These are phyloP conservation scores for Zygosaccharomyces pseudorouxii DNA, from an alignment of 805 yeast genomes.

Conservation along the genomic window DNA sequence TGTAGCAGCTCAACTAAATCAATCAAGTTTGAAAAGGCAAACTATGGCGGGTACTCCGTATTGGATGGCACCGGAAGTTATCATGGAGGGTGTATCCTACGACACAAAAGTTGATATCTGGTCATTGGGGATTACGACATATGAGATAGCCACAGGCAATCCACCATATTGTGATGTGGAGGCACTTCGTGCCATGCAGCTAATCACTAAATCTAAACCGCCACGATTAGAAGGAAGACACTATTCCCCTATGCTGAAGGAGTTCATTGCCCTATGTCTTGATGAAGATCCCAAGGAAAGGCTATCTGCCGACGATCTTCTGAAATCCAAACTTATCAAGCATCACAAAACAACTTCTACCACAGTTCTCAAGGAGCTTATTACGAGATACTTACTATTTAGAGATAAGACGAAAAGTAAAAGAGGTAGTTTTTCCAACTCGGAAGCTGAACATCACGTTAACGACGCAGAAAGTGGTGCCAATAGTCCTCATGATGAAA, in stretches of 20 bases:
- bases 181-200: conserved; percentile 89
- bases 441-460: conserved; percentile 36
- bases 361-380: conserved; percentile 60
- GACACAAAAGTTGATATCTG: conserved; percentile 93
- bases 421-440: conserved; percentile 45
- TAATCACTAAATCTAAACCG: conserved; percentile 89
- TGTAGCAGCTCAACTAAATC: conserved; percentile 88
- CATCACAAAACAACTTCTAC: conserved; percentile 59
- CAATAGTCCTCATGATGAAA: conserved; percentile 3
- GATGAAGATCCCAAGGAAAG: conserved; percentile 92
- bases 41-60: conserved; percentile 96
- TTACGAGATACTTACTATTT: conserved; percentile 68
- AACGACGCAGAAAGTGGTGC: neutral
- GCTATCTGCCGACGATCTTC: conserved; percentile 78
- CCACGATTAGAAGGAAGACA: conserved; percentile 90
- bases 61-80: conserved; percentile 99
- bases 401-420: conserved; percentile 59
- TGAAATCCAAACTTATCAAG: conserved; percentile 68
- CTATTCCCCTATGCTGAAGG: conserved; percentile 71
- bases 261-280: conserved; percentile 82
- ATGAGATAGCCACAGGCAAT: conserved; percentile 92
- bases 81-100: conserved; percentile 82
- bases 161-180: conserved; percentile 97
- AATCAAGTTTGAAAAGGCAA: conserved; percentile 70
- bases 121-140: conserved; percentile 93